These are phyloP conservation scores for Leccinum rimulosum DNA, from an alignment of 768 basidiomycete species.

Conservation along the genomic window DNA sequence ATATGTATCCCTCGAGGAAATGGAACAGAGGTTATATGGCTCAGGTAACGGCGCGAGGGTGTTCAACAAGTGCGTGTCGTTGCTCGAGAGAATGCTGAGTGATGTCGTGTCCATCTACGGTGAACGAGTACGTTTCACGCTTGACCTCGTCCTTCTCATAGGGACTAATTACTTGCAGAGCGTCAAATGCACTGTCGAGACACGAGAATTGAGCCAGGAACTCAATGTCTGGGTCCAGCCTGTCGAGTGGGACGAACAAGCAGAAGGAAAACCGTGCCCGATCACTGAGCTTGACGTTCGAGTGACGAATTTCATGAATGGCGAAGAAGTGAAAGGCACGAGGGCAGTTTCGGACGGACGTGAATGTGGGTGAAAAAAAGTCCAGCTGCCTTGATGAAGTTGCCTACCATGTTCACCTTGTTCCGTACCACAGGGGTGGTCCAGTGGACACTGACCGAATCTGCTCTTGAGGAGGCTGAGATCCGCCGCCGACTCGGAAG, in stretches of 20 bases:
- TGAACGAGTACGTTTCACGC: slow-evolving; percentile 47
- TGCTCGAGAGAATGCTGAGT: slow-evolving; percentile 67
- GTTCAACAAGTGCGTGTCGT: slow-evolving; percentile 68
- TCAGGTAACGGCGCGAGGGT: slow-evolving; percentile 53
- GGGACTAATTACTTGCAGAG: slow-evolving; percentile 36
- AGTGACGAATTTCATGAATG: slow-evolving; percentile 44
- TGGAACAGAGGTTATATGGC: slow-evolving; percentile 83
- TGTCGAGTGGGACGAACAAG: slow-evolving; percentile 40
- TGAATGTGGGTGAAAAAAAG: slow-evolving; percentile 14
- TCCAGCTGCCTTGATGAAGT: background rate
- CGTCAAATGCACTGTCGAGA: slow-evolving; percentile 61
- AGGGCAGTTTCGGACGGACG: slow-evolving; percentile 28
- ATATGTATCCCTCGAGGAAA: slow-evolving; percentile 82
- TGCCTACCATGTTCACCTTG: background rate
- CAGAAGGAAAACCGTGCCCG: slow-evolving; percentile 36
- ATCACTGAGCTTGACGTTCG: slow-evolving; percentile 60
- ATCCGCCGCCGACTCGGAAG: slow-evolving; percentile 37
- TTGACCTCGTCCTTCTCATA: background rate
- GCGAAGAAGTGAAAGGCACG: slow-evolving; percentile 37
- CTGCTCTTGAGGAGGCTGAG: slow-evolving; percentile 30
- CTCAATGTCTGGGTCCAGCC: slow-evolving; percentile 73
- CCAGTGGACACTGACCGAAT: slow-evolving; percentile 53
- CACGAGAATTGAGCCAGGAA: slow-evolving; percentile 37
- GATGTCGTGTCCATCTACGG: slow-evolving; percentile 63
- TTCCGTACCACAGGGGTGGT: slow-evolving; percentile 49